Base-by-base conservation (phyloP, 345 rosid genomes). In the Erysimum cheiranthoides region DNA sequence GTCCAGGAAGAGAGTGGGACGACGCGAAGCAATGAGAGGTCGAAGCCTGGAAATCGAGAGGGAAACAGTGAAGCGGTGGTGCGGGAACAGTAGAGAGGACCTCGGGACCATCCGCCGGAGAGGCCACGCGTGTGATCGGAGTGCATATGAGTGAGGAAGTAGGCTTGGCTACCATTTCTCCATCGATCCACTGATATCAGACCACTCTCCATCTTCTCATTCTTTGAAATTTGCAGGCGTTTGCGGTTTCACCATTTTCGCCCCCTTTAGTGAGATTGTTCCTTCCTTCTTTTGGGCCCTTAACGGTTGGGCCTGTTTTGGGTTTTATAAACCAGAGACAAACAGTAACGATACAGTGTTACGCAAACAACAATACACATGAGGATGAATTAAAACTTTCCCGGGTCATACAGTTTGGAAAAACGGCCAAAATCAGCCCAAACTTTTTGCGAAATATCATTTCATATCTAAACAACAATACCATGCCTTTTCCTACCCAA, bases 121-220 rank as follows among this genome's bases (percentile, higher is more conserved):
- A 90, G 87, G 77, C 96, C 95, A 4, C 72, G 81, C 28, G 90
- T 89, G 79, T 87, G 94, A 32, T 90, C 98, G 38, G 88, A 60
- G 88, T 87, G 92, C 50, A 90, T 80, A 80, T 90, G 95, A 10
- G 93, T 90, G 61, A 89, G 70, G 83, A 90, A 90, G 84, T 93
- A 90, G 1, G 81, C 88, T 39, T 88, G 90, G 80, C 96, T 89
- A 7, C 86, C 87, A 4, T 62, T 85, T 18, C 74, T 70, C 93
- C 92, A 93, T 63, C 86, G 85, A 54, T 93, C 95, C 66, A 90
- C 92, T 54, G 93, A 89, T 68, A 93, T 82, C 66, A 93, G 70
- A 13, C 91, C 91, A 49, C 77, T 80, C 82, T 90, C 96, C 94
- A 92, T 92, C n/a, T 46, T 50, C 34, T 10, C 31, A 46, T 51